These are phyloP conservation scores for Eleusine indica DNA, from an alignment of 176 grass and related monocot species.

Conservation along the genomic window DNA sequence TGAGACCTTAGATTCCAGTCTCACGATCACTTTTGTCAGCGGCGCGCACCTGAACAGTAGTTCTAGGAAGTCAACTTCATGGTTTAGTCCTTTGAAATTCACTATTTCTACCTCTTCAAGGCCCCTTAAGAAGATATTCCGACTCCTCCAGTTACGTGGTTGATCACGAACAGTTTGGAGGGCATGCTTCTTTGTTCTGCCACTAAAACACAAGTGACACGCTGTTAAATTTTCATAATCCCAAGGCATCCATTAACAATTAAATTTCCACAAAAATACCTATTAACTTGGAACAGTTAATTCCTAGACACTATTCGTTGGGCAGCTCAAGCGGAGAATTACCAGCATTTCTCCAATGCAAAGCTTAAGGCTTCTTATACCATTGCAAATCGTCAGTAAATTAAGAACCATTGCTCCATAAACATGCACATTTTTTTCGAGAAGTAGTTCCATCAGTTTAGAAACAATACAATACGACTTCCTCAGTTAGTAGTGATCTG, in stretches of 20 bases:
- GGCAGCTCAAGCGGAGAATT: background rate
- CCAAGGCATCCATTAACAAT: too few species aligned
- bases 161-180: background rate
- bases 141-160: background rate
- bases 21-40: conserved; percentile 16
- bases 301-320: too few species aligned
- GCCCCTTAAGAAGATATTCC: background rate
- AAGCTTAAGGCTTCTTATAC: background rate
- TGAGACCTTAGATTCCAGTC: background rate
- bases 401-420: background rate
- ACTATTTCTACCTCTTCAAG: conserved; percentile 19
- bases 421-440: background rate
- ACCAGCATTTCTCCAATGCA: background rate
- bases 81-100: background rate
- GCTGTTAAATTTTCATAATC: too few species aligned
- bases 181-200: background rate
- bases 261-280: too few species aligned
- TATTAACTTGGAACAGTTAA: too few species aligned
- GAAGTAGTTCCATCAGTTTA: background rate
- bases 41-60: conserved; percentile 16
- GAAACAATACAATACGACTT: too few species aligned
- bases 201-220: too few species aligned
- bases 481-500: too few species aligned
- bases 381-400: background rate
- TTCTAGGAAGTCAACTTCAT: conserved; percentile 27